Percentiles rank a stretch among this genome's conserved stretches.
phyloP scores from a whole-genome alignment of 352 stramenopile species.

The Aphanomyces euteiches region DNA sequence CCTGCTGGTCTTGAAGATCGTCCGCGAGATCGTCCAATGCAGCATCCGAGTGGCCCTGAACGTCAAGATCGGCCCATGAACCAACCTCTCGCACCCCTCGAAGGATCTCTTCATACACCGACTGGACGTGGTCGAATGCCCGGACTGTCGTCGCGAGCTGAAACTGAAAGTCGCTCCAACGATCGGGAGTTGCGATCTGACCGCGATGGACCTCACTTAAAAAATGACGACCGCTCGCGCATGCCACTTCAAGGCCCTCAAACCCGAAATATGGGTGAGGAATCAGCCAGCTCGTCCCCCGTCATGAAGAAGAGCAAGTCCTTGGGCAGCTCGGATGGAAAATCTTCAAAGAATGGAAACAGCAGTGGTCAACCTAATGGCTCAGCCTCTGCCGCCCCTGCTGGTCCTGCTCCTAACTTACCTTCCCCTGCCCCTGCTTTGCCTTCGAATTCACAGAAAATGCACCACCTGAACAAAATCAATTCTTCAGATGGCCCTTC shows the following conservation, averaged over 20 bases:
- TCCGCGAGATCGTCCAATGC: conserved; percentile 1
- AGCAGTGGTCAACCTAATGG: conserved; percentile 8
- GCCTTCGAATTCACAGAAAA: neutral
- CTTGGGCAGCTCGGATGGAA: conserved; percentile 36
- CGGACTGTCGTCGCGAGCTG: conserved; percentile 35
- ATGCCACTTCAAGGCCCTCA: conserved; percentile 13
- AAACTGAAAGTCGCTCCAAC: conserved; percentile 6
- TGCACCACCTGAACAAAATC: conserved; percentile 28
- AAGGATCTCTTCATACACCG: conserved; percentile 51
- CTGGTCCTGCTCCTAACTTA: neutral
- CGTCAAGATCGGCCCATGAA: conserved; percentile 37
- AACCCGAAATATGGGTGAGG: conserved; percentile 12
- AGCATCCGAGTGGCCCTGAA: conserved; percentile 31
- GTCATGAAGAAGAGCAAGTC: conserved; percentile 78
- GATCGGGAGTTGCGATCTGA: conserved; percentile 14
- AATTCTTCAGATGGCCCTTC: conserved; percentile 3
- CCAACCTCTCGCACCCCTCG: conserved; percentile 54
- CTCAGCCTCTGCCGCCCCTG: neutral
- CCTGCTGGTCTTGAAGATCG: conserved; percentile 25
- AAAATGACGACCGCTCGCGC: conserved; percentile 16
- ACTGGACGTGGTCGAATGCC: conserved; percentile 60
- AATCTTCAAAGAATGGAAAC: conserved; percentile 18
- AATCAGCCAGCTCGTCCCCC: conserved; percentile 50
- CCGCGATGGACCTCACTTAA: neutral
- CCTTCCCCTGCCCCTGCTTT: neutral